Evolutionary conservation across 1,284 basidiomycete genomes (phyloP).

Genomic region (Athelia psychrophila): DNA sequence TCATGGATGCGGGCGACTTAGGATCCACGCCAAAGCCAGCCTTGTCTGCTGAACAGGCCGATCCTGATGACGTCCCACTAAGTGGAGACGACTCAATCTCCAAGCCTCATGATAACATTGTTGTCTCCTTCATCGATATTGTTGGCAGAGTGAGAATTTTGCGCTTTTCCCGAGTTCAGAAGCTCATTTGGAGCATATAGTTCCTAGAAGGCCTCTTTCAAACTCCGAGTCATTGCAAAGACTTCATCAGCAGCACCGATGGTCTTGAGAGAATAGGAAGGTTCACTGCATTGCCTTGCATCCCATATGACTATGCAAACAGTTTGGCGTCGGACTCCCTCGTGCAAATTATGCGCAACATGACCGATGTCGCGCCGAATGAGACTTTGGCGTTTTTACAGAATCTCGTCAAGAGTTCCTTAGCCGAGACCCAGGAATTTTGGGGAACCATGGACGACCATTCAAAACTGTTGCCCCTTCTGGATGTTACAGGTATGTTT

Average conservation of each 20-base stretch:
- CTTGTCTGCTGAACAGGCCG: constrained; percentile 16
- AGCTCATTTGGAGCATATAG: constrained; percentile 34
- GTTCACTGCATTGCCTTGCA: constrained; percentile 81
- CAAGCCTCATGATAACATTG: constrained; percentile 66
- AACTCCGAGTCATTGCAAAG: constrained; percentile 84
- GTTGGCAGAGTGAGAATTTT: constrained; percentile 58
- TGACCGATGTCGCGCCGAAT: constrained; percentile 83
- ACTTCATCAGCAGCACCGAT: constrained; percentile 79
- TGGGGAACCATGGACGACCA: constrained; percentile 57
- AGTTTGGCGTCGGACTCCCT: constrained; percentile 83
- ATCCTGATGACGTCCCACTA: constrained; percentile 25
- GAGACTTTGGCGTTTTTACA: constrained; percentile 77
- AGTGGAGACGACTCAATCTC: constrained; percentile 35
- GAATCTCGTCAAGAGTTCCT: constrained; percentile 67
- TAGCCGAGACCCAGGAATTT: constrained; percentile 70
- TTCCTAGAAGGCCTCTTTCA: constrained; percentile 95
- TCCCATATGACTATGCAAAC: constrained; percentile 88
- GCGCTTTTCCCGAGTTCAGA: constrained; percentile 5
- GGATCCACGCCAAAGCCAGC: constrained; percentile 5
- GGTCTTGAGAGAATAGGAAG: constrained; percentile 77
- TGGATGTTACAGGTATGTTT: constrained; percentile 50
- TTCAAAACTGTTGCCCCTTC: constrained; percentile 60
- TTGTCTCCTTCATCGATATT: constrained; percentile 77
- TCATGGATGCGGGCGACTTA: constrained; percentile 47
- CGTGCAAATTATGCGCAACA: constrained; percentile 84